These are phyloP conservation scores for Ceratocystis albifundus DNA, from an alignment of 2,329 filamentous ascomycete species.

Conservation along the genomic window DNA sequence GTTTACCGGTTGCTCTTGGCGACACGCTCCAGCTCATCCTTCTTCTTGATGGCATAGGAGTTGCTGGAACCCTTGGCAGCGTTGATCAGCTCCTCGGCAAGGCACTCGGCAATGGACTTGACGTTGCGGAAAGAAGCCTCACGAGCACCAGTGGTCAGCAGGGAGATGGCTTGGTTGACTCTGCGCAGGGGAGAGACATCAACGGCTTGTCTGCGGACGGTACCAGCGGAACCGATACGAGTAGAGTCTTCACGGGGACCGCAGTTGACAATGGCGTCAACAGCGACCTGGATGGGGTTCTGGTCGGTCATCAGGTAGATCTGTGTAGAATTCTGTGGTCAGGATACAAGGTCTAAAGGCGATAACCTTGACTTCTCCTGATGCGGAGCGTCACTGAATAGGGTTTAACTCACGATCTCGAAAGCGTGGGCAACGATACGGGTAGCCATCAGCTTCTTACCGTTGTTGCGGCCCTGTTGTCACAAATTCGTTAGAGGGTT, in stretches of 20 bases:
- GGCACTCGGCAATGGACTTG: conserved; percentile 99
- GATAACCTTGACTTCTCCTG: too few relatives aligned
- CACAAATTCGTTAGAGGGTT: conserved; percentile 46
- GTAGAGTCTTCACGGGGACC: conserved; percentile 99
- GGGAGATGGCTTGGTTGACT: conserved; percentile 99
- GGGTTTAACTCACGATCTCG: conserved; percentile 74
- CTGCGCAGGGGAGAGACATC: conserved; percentile 98
- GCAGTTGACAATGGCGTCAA: conserved; percentile 99
- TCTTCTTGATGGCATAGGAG: conserved; percentile 99
- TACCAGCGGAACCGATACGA: conserved; percentile 98
- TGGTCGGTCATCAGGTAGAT: conserved; percentile 99
- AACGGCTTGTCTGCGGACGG: conserved; percentile 98
- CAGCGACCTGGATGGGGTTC: conserved; percentile 99
- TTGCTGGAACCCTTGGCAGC: conserved; percentile 99
- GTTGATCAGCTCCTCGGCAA: conserved; percentile 99
- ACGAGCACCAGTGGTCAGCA: conserved; percentile 96
- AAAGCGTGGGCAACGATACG: conserved; percentile 98
- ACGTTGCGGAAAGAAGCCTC: conserved; percentile 99
- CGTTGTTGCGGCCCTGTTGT: conserved; percentile 99
- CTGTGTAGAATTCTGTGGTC: conserved; percentile 38
- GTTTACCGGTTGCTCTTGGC: conserved; percentile 99
- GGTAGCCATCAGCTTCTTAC: conserved; percentile 99
- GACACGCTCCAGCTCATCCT: conserved; percentile 99
- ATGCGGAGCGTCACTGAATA: neutral
- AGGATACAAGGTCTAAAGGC: conserved; percentile 23